These are phyloP conservation scores for Candida pini DNA, from an alignment of 805 yeast genomes.

Conservation along the genomic window DNA sequence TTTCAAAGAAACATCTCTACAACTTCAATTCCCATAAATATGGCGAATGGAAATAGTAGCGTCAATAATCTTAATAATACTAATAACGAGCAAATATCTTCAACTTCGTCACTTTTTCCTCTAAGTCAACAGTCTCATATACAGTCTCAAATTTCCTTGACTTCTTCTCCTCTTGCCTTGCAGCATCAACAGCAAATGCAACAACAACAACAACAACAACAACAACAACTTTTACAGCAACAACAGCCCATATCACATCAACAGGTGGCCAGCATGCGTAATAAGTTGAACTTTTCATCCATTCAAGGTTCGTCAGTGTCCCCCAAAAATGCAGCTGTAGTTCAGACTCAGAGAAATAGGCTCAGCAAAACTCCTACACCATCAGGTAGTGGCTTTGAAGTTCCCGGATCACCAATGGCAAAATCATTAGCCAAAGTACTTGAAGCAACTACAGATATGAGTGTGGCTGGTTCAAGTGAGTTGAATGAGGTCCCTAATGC, in stretches of 20 bases:
- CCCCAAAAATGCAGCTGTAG: conserved; percentile 1
- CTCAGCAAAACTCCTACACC: conserved; percentile 19
- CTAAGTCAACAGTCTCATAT: not conserved
- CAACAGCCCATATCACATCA: conserved; percentile 1
- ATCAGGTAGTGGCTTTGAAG: conserved; percentile 13
- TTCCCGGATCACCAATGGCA: conserved; percentile 22
- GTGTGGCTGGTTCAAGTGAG: conserved; percentile 22
- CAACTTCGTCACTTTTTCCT: conserved; percentile 1
- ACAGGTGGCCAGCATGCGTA: not conserved
- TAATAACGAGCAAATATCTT: not conserved
- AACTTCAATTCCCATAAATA: too few relatives aligned
- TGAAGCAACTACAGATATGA: conserved; percentile 18
- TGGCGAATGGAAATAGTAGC: too few relatives aligned
- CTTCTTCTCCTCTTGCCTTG: not conserved
- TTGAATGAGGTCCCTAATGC: conserved; percentile 15
- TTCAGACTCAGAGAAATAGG: conserved; percentile 6
- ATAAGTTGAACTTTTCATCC: conserved; percentile 1
- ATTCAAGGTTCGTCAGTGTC: conserved; percentile 1
- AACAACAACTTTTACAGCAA: not conserved
- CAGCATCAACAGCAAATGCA: not conserved
- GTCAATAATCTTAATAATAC: not conserved
- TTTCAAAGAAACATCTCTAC: too few relatives aligned
- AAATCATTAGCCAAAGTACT: conserved; percentile 13
- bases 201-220: conserved; percentile 1
- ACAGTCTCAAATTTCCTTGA: not conserved